Conservation (phyloP, 1,284 basidiomycete species). For the Caloboletus firmus region DNA sequence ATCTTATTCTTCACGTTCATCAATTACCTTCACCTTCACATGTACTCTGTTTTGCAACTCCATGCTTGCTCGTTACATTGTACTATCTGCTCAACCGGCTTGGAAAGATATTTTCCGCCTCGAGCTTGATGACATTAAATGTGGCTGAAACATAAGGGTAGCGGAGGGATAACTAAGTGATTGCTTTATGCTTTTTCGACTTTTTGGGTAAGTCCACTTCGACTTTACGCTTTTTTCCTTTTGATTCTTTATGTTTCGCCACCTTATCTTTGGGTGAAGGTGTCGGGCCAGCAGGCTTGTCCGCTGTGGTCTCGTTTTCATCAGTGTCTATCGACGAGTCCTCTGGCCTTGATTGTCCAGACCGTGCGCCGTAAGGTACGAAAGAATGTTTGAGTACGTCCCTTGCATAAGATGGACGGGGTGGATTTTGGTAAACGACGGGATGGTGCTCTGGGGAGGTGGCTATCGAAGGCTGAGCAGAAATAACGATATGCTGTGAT, state of each 20-base stretch:
- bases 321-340: constrained; percentile 23
- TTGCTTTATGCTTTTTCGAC: constrained; percentile 42
- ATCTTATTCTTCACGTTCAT: constrained; percentile 39
- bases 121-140: constrained; percentile 6
- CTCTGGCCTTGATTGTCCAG: constrained; percentile 12
- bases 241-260: constrained; percentile 32
- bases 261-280: constrained; percentile 5
- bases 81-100: constrained; percentile 22
- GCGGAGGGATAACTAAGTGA: constrained; percentile 8
- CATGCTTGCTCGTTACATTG: constrained; percentile 27
- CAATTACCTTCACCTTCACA: constrained; percentile 18
- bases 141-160: not conserved
- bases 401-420: constrained; percentile 56
- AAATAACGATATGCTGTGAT: constrained; percentile 55
- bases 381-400: constrained; percentile 64
- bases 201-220: constrained; percentile 41
- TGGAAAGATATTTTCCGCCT: constrained; percentile 12
- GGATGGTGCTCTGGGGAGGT: constrained; percentile 30
- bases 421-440: constrained; percentile 48
- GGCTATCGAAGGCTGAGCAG: constrained; percentile 47
- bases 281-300: not conserved
- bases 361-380: constrained; percentile 58
- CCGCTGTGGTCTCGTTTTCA: constrained; percentile 11
- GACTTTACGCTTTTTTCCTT: constrained; percentile 49
- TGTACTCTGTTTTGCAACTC: constrained; percentile 25